Conservation (phyloP, 495 filamentous ascomycete species). For the Xylaria castorea region DNA sequence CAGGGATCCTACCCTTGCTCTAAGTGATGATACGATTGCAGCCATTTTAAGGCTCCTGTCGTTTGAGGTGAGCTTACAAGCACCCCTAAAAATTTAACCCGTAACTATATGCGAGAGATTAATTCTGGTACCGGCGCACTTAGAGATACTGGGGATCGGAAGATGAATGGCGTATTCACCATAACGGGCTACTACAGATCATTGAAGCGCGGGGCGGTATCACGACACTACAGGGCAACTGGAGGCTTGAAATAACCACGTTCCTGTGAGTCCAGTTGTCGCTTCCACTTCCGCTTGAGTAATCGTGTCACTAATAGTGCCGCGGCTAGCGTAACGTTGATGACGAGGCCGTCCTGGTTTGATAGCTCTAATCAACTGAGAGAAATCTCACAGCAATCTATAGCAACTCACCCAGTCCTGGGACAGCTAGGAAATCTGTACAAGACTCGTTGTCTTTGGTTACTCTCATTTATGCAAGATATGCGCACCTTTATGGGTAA, state of each 20-base stretch:
- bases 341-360: constrained; percentile 17
- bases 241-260: constrained; percentile 20
- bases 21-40: constrained; percentile 14
- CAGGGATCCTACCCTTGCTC: constrained; percentile 9
- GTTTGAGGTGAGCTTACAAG: constrained; percentile 9
- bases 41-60: constrained; percentile 20
- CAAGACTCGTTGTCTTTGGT: constrained; percentile 19
- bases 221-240: constrained; percentile 13
- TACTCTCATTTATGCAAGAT: constrained; percentile 21
- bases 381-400: constrained; percentile 17
- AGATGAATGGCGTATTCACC: constrained; percentile 19
- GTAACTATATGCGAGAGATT: neutral
- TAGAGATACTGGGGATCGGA: constrained; percentile 23
- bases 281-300: neutral
- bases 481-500: constrained; percentile 19
- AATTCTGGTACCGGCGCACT: neutral
- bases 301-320: neutral
- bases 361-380: constrained; percentile 21
- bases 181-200: constrained; percentile 13
- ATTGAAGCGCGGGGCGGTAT: constrained; percentile 19
- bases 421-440: constrained; percentile 7
- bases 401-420: constrained; percentile 10
- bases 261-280: constrained; percentile 8
- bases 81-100: neutral
- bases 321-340: constrained; percentile 14